phyloP scores from a whole-genome alignment of 2,329 filamentous ascomycete genomes.

The Botrytis cinerea region DNA sequence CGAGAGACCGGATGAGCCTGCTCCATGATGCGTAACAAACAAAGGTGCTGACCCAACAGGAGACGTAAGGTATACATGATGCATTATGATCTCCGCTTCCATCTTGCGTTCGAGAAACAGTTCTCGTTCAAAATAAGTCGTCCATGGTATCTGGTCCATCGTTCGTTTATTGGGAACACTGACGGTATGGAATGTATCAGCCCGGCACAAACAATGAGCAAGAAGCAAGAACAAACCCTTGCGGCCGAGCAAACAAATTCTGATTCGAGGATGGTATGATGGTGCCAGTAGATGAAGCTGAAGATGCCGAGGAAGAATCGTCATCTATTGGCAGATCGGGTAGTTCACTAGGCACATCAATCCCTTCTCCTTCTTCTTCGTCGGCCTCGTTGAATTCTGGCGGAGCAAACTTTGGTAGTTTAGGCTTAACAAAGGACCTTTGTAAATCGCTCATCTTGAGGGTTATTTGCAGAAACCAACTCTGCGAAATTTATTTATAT shows the following conservation, averaged over 20 bases:
- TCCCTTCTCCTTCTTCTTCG: constrained; percentile 49
- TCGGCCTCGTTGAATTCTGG: constrained; percentile 55
- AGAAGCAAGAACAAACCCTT: constrained; percentile 54
- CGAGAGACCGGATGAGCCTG: constrained; percentile 87
- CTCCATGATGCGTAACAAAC: constrained; percentile 93
- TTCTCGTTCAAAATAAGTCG: constrained; percentile 86
- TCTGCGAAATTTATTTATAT: neutral
- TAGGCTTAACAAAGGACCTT: constrained; percentile 75
- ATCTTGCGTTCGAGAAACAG: constrained; percentile 64
- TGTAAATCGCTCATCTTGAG: constrained; percentile 75
- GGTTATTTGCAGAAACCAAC: neutral
- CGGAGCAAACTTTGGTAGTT: constrained; percentile 64
- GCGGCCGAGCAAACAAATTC: constrained; percentile 70
- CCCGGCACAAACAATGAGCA: constrained; percentile 3
- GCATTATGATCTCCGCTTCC: constrained; percentile 53
- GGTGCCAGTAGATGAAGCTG: constrained; percentile 87
- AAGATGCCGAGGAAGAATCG: constrained; percentile 71
- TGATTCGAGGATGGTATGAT: constrained; percentile 76
- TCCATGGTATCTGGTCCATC: constrained; percentile 62
- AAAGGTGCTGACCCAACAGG: constrained; percentile 73
- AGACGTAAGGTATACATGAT: constrained; percentile 87
- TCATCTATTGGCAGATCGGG: constrained; percentile 52
- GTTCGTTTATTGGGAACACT: constrained; percentile 41
- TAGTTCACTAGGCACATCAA: constrained; percentile 42
- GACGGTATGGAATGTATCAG: constrained; percentile 26